These are phyloP conservation scores for Gossypium turneri DNA, from an alignment of 345 rosid genomes.

Conservation along the genomic window DNA sequence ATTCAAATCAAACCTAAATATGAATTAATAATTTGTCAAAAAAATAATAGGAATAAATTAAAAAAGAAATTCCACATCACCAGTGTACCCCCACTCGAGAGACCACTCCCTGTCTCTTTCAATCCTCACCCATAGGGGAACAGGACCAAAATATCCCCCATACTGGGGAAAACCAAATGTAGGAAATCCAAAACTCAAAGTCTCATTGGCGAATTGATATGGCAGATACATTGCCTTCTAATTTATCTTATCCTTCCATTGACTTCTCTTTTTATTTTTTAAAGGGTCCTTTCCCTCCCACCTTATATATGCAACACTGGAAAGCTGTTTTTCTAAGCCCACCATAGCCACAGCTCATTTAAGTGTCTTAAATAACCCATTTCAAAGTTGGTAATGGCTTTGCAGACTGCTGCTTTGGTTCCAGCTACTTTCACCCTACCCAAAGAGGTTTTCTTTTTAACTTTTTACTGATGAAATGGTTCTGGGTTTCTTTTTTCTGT, in stretches of 20 bases:
- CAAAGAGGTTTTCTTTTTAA: slow-evolving; percentile 48
- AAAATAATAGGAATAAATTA: too few species aligned
- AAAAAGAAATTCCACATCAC: not conserved
- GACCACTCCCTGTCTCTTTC: slow-evolving; percentile 26
- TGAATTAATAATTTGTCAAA: too few species aligned
- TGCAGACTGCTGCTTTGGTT: slow-evolving; percentile 71
- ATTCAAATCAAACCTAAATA: too few species aligned
- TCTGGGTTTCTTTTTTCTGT: not conserved
- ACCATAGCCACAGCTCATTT: not conserved
- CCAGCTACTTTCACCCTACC: slow-evolving; percentile 54
- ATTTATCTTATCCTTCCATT: slow-evolving; percentile 54
- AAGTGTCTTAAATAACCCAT: not conserved
- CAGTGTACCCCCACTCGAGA: not conserved
- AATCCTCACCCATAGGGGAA: slow-evolving; percentile 32
- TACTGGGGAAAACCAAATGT: slow-evolving; percentile 2
- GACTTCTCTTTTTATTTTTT: not conserved
- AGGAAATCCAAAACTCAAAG: slow-evolving; percentile 50
- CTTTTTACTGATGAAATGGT: not conserved
- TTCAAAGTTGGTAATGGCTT: slow-evolving; percentile 46
- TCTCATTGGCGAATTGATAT: slow-evolving; percentile 58
- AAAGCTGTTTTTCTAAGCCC: slow-evolving; percentile 17
- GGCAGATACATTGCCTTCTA: slow-evolving; percentile 36
- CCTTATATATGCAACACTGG: slow-evolving; percentile 20
- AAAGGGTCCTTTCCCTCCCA: slow-evolving; percentile 1
- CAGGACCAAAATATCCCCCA: slow-evolving; percentile 33